Conservation (phyloP, 768 basidiomycete species). For the Tricholoma saponaceum region DNA sequence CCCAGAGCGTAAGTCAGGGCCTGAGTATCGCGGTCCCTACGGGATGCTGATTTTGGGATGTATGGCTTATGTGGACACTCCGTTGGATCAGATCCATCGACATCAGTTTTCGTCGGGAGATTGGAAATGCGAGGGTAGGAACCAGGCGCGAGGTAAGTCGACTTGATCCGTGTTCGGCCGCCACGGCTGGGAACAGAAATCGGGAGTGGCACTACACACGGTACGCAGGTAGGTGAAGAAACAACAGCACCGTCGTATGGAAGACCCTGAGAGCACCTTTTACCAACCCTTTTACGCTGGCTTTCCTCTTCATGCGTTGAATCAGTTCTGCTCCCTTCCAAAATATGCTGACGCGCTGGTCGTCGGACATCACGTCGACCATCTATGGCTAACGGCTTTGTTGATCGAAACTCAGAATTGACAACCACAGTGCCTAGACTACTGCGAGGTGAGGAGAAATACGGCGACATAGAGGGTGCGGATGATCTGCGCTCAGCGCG, state of each 20-base stretch:
- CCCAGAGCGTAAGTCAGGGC: conserved; percentile 35
- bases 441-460: conserved; percentile 38
- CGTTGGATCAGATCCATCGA: not conserved
- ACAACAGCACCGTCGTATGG: conserved; percentile 56
- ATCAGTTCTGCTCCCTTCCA: conserved; percentile 17
- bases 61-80: conserved; percentile 13
- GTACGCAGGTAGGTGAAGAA: conserved; percentile 37
- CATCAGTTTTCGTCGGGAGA: conserved; percentile 26
- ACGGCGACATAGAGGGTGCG: conserved; percentile 43
- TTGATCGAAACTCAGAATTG: conserved; percentile 21
- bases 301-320: conserved; percentile 12
- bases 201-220: conserved; percentile 20
- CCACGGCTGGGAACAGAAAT: conserved; percentile 26
- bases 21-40: conserved; percentile 37
- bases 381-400: conserved; percentile 32
- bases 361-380: conserved; percentile 36
- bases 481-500: conserved; percentile 34
- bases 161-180: conserved; percentile 66
- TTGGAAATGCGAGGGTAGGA: conserved; percentile 52
- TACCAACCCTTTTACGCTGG: conserved; percentile 15
- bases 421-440: conserved; percentile 32
- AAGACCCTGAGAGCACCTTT: conserved; percentile 31
- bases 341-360: conserved; percentile 28
- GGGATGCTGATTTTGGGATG: conserved; percentile 38
- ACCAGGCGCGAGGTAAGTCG: conserved; percentile 58